Evolutionary conservation across 192 early-diverging fungal genomes (phyloP), one percentile per base, ranked within the genome.

Genomic region (Mortierella claussenii): DNA sequence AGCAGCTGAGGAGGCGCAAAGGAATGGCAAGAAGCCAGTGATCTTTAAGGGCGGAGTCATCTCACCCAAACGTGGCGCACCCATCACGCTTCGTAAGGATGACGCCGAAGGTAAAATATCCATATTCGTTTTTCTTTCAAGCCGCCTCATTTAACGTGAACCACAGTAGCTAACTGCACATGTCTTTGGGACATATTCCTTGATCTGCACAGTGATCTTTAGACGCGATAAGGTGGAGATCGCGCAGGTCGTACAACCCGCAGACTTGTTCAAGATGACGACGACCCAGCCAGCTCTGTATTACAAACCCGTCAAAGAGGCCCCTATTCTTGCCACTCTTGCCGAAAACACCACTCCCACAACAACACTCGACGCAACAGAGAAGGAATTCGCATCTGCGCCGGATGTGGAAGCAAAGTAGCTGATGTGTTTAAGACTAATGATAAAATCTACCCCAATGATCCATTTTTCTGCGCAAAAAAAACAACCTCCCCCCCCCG

Each of bases 241-340:
- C 12, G 43, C 59, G 9, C 73, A 65, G 36, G 58, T 57, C 18
- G 43, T 76, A 21, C 56, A 76, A 31, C 63, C 64, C 8, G 54
- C 51, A 6, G 58, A 61, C 0, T 20, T 62, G 10, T 76, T 76
- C 53, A 76, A 66, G 26, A 55, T 76, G 58, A 76, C 73, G 18
- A 62, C 46, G 52, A 59, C 73, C 0, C 42, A 76, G 33, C 73
- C 73, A 18, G 45, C 58, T 10, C 32, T 76, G 33, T 76, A 76
- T 43, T 76, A 67, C 47, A 76, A 76, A n/a, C 50, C 73, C 12
- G 51, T 44, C 23, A 76, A 67, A 37, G 64, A 66, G 48, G 64
- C 73, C 13, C 63, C 70, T 15, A 18, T 37, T 2, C n/a, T n/a
- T n/a, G n/a, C n/a, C n/a, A n/a, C n/a, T n/a, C n/a, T n/a, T n/a